Percentiles rank a stretch among this genome's conserved stretches.
Evolutionary conservation across 2,329 filamentous ascomycete genomes (phyloP).

Genomic region (Bisporella sp.): DNA sequence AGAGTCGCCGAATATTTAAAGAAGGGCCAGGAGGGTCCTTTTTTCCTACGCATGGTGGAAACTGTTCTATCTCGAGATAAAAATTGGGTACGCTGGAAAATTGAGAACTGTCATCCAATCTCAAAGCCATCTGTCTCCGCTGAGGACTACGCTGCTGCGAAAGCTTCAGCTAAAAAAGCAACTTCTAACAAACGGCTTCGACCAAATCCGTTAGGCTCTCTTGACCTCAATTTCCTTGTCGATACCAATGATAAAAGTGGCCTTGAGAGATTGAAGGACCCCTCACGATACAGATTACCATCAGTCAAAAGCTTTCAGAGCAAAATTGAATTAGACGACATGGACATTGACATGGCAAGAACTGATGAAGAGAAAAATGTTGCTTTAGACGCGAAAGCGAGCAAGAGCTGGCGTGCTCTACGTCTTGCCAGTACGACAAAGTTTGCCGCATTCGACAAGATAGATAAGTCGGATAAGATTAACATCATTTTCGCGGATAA

Average conservation of each 20-base stretch:
- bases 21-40: constrained; percentile 74
- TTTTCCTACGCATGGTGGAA: constrained; percentile 95
- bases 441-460: constrained; percentile 75
- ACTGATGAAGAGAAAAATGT: constrained; percentile 50
- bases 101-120: constrained; percentile 86
- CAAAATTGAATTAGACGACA: constrained; percentile 70
- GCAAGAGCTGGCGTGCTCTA: constrained; percentile 85
- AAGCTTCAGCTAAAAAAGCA: constrained; percentile 55
- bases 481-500: constrained; percentile 47
- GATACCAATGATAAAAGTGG: constrained; percentile 54
- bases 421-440: constrained; percentile 70
- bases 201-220: constrained; percentile 60
- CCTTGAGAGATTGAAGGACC: constrained; percentile 63
- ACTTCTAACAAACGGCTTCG: constrained; percentile 67
- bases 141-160: constrained; percentile 62
- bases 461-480: constrained; percentile 74
- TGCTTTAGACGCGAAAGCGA: constrained; percentile 66
- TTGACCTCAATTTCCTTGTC: constrained; percentile 72
- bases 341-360: constrained; percentile 78
- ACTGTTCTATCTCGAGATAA: constrained; percentile 93
- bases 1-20: constrained; percentile 79
- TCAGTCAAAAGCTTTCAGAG: constrained; percentile 62
- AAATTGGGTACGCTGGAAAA: constrained; percentile 99
- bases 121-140: constrained; percentile 65
- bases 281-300: constrained; percentile 60